Base-by-base conservation (phyloP, 2,329 filamentous ascomycete genomes). In the Pestalotiopsis fici region DNA sequence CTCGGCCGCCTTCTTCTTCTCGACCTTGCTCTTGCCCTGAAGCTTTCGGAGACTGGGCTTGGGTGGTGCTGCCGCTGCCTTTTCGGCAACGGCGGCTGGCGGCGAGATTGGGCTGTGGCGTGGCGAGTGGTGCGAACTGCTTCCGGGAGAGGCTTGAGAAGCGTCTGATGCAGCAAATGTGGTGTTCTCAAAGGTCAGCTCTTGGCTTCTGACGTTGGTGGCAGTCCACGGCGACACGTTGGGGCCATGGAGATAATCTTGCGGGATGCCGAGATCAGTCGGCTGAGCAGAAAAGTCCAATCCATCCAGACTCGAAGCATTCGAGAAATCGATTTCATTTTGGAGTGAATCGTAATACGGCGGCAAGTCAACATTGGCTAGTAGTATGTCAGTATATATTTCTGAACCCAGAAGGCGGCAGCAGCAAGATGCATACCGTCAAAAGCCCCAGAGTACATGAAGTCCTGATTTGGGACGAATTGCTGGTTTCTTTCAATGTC, bases 171-270 rank as follows among this genome's bases (percentile, higher is more conserved):
- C 18, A 21, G 73, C 74, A 50, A 77, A 71, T 21, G 82, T 79
- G 23, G 80, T 72, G 35, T 82, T 77, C 43, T 74, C 72, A 11
- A 75, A 74, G 15, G 75, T 67, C 43, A 77, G 74, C 21, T 75
- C 76, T 13, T 76, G 74, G 13, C 75, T 75, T 50, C 78, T 75
- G 2, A 81, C 70, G 35, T 77, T 78, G 3, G 79, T 75, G 2
- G 80, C 78, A 59, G 79, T 78, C 85, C 85, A 86, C 43, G 83
- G 79, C 4, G 78, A 76, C 21, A 79, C 78, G 65, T 82, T 75
- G 66, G 73, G 71, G 28, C 75, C 74, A 28, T 77, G 76, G 60
- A 80, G 81, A 62, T 80, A 77, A 1, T 77, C 75, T 47, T 78
- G 74, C 6, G 79, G 77, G n/a, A 82, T 81, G 59, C 76, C 75